Evolutionary conservation across 1,139 yeast genomes (phyloP).

Genomic region (Pichia kudriavzevii): DNA sequence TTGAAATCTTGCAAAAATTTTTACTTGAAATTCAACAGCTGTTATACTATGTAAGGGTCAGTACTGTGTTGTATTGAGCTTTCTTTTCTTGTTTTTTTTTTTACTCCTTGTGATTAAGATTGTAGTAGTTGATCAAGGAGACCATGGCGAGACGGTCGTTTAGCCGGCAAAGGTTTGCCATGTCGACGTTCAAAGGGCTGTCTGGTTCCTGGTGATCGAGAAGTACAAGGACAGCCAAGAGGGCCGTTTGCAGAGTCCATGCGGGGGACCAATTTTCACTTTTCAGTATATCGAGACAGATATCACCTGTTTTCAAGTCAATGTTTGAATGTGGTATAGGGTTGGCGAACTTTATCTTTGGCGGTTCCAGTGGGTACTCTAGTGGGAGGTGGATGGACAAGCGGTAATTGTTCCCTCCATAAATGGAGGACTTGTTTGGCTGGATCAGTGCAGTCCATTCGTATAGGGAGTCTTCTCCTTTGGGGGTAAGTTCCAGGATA

Average conservation of each 20-base stretch:
- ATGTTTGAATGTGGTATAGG: slow-evolving; percentile 70
- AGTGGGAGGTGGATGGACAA: slow-evolving; percentile 14
- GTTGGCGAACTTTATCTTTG: slow-evolving; percentile 42
- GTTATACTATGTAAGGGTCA: too few species aligned
- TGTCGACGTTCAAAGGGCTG: slow-evolving; percentile 78
- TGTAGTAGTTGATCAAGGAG: slow-evolving; percentile 54
- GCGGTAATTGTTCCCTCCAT: slow-evolving; percentile 43
- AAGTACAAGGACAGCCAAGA: slow-evolving; percentile 63
- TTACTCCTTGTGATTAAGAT: not conserved
- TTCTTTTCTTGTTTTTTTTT: too few species aligned
- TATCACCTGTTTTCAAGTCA: slow-evolving; percentile 62
- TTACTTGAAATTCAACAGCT: too few species aligned
- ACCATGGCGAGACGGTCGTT: slow-evolving; percentile 53
- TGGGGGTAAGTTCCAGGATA: slow-evolving; percentile 13
- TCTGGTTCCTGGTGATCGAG: slow-evolving; percentile 77
- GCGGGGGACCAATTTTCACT: slow-evolving; percentile 80
- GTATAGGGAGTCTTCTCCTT: slow-evolving; percentile 37
- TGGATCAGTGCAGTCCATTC: slow-evolving; percentile 53
- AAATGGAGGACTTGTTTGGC: slow-evolving; percentile 46
- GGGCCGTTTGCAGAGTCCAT: slow-evolving; percentile 68
- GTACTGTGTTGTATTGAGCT: too few species aligned
- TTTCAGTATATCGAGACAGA: slow-evolving; percentile 69
- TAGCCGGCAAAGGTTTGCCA: slow-evolving; percentile 64
- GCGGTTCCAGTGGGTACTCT: slow-evolving; percentile 66
- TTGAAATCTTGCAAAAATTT: slow-evolving; percentile 1